Evolutionary conservation across 768 basidiomycete genomes (phyloP).

Genomic region (Cystofilobasidium macerans): DNA sequence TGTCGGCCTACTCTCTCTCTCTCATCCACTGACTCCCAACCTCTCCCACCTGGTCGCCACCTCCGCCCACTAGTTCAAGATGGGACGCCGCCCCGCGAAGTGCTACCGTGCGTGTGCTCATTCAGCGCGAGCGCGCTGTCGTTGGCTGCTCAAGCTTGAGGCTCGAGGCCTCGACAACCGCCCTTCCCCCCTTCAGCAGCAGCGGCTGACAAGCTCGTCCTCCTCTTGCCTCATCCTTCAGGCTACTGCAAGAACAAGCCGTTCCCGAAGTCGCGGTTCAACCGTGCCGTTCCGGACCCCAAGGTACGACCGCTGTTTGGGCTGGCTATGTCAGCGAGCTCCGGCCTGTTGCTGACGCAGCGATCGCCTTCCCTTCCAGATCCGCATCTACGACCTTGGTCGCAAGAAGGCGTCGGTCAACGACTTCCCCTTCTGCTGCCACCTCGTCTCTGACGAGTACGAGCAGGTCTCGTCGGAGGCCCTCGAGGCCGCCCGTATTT

Average conservation of each 20-base stretch:
- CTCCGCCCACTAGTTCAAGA: too few relatives aligned
- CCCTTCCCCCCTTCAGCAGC: too few relatives aligned
- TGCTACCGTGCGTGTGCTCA: constrained; percentile 53
- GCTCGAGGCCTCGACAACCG: too few relatives aligned
- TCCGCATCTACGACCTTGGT: constrained; percentile 80
- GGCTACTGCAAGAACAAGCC: constrained; percentile 99
- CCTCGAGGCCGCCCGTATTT: constrained; percentile 95
- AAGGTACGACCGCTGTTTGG: constrained; percentile 61
- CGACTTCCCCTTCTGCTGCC: constrained; percentile 88
- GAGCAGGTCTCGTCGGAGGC: constrained; percentile 93
- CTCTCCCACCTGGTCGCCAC: too few relatives aligned
- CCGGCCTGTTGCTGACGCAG: not conserved
- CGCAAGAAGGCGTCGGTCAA: constrained; percentile 93
- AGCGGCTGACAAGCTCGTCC: not conserved
- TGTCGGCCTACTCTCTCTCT: too few relatives aligned
- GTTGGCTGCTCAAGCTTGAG: too few relatives aligned
- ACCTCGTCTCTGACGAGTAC: constrained; percentile 95
- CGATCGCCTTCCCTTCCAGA: constrained; percentile 44
- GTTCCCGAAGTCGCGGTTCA: constrained; percentile 38
- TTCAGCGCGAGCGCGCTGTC: not conserved
- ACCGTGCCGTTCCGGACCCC: constrained; percentile 90
- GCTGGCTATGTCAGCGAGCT: not conserved
- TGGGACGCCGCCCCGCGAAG: constrained; percentile 96
- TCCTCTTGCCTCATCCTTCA: not conserved
- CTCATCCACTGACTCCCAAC: too few relatives aligned